Percentiles rank a stretch among this genome's conserved stretches.
Evolutionary conservation across 495 filamentous ascomycete species (phyloP).

Genomic region (Podospora comata): DNA sequence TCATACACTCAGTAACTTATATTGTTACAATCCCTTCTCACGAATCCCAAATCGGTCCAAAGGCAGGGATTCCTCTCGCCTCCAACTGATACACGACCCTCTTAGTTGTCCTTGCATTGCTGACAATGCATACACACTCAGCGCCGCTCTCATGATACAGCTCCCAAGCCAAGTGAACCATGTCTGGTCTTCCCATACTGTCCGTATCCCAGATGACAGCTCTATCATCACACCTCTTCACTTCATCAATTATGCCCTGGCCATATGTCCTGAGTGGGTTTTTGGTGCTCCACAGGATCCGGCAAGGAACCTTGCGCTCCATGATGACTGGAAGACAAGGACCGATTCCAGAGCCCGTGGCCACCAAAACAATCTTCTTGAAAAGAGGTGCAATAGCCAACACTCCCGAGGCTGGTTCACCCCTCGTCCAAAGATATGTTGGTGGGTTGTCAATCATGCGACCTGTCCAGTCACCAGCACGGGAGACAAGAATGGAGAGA

Average conservation of each 20-base stretch:
- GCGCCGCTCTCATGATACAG: constrained; percentile 54
- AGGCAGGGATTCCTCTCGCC: constrained; percentile 60
- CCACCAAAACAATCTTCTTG: constrained; percentile 59
- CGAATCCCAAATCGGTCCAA: constrained; percentile 66
- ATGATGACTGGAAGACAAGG: constrained; percentile 47
- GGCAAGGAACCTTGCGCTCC: constrained; percentile 27
- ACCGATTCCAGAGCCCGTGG: constrained; percentile 71
- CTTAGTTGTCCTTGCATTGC: constrained; percentile 61
- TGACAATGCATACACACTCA: constrained; percentile 66
- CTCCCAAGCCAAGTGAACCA: constrained; percentile 50
- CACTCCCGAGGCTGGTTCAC: constrained; percentile 55
- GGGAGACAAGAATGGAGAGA: constrained; percentile 63
- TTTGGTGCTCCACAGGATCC: constrained; percentile 43
- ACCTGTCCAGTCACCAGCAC: constrained; percentile 69
- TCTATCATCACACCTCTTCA: constrained; percentile 32
- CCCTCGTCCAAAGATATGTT: constrained; percentile 49
- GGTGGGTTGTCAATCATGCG: constrained; percentile 53
- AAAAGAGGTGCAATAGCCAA: constrained; percentile 63
- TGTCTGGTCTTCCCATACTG: constrained; percentile 37
- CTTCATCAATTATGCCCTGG: constrained; percentile 34
- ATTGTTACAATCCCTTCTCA: background rate
- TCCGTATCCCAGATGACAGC: constrained; percentile 43
- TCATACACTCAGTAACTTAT: too few species aligned
- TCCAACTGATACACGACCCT: constrained; percentile 65
- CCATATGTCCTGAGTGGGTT: constrained; percentile 41